Evolutionary conservation across 2,329 filamentous ascomycete species (phyloP).

Genomic region (Parastagonospora avenae): DNA sequence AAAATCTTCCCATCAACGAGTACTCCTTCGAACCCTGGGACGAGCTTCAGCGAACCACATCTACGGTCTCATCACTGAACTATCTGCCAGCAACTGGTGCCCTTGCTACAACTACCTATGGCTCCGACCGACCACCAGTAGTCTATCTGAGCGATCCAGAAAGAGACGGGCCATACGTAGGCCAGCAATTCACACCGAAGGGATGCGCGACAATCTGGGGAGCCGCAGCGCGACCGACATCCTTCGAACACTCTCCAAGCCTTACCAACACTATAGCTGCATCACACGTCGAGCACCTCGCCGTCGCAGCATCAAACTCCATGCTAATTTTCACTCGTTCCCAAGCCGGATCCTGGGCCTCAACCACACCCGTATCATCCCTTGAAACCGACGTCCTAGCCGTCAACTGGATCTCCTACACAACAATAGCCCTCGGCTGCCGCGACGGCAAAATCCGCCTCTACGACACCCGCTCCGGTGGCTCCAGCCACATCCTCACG

Average conservation of each 20-base stretch:
- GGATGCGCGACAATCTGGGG: slow-evolving; percentile 33
- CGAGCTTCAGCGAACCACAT: slow-evolving; percentile 29
- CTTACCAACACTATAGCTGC: slow-evolving; percentile 21
- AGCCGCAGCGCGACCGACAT: slow-evolving; percentile 27
- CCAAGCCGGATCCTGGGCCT: slow-evolving; percentile 27
- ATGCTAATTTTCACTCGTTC: slow-evolving; percentile 32
- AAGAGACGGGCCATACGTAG: slow-evolving; percentile 30
- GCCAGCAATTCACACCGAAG: slow-evolving; percentile 34
- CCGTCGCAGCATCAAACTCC: slow-evolving; percentile 34
- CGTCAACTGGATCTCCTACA: slow-evolving; percentile 41
- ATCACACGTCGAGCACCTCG: slow-evolving; percentile 34
- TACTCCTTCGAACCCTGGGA: slow-evolving; percentile 30
- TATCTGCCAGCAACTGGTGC: slow-evolving; percentile 35
- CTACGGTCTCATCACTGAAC: slow-evolving; percentile 36
- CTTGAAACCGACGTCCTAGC: slow-evolving; percentile 37
- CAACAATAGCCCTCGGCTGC: slow-evolving; percentile 37
- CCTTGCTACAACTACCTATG: slow-evolving; percentile 37
- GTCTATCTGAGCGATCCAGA: slow-evolving; percentile 35
- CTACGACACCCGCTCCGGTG: slow-evolving; percentile 37
- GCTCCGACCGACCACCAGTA: slow-evolving; percentile 33
- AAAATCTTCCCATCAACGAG: slow-evolving; percentile 4
- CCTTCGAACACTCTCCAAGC: slow-evolving; percentile 13
- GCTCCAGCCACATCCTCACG: slow-evolving; percentile 28
- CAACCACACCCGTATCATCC: slow-evolving; percentile 4
- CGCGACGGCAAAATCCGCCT: slow-evolving; percentile 41